A percentile compares a stretch with the other conserved stretches of the same genome.
phyloP scores from a whole-genome alignment of 805 yeast species.

The Cephaloascus fragrans region DNA sequence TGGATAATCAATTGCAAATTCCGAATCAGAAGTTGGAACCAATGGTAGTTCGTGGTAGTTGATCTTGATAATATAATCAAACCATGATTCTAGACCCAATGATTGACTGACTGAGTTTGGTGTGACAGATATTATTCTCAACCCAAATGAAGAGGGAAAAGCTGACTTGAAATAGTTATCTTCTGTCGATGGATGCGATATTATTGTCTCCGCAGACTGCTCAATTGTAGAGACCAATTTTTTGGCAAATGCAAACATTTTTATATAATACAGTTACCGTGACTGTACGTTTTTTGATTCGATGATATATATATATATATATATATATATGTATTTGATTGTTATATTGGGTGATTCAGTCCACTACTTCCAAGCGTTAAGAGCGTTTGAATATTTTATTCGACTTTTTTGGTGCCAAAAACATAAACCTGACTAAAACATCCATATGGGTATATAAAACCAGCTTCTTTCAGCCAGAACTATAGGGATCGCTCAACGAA shows the following conservation, averaged over 20 bases:
- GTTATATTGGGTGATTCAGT: too few relatives aligned
- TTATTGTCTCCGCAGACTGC: constrained; percentile 29
- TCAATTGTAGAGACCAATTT: constrained; percentile 49
- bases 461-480: too few relatives aligned
- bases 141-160: constrained; percentile 31
- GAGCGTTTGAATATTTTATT: too few relatives aligned
- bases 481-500: too few relatives aligned
- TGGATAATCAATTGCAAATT: constrained; percentile 16
- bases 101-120: constrained; percentile 25
- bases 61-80: constrained; percentile 76
- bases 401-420: too few relatives aligned
- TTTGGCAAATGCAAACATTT: constrained; percentile 58
- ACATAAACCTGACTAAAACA: too few relatives aligned
- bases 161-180: constrained; percentile 15
- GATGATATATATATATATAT: too few relatives aligned
- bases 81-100: constrained; percentile 62
- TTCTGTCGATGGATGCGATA: constrained; percentile 10
- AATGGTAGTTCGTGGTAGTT: constrained; percentile 55
- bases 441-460: too few relatives aligned
- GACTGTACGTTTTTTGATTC: too few relatives aligned
- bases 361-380: too few relatives aligned
- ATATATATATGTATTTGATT: too few relatives aligned
- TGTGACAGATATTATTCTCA: constrained; percentile 43
- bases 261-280: too few relatives aligned
- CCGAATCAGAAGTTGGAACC: constrained; percentile 13